These are phyloP conservation scores for Tetrapisispora pingtungensis DNA, from an alignment of 805 yeast species.

Conservation along the genomic window DNA sequence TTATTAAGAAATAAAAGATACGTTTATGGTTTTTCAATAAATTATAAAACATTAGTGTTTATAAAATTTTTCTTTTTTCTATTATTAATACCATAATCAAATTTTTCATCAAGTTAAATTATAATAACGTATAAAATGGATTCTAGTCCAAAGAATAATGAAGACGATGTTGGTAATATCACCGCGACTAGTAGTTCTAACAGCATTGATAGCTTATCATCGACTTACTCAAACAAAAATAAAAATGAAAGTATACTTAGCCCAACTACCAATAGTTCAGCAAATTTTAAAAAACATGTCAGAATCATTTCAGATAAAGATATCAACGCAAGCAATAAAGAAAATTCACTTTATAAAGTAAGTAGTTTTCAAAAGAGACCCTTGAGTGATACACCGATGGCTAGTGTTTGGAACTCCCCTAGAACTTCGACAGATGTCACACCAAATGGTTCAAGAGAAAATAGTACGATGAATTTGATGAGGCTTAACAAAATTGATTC, in stretches of 20 bases:
- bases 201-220: not conserved
- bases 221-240: not conserved
- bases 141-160: not conserved
- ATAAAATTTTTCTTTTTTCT: no score
- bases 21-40: no score
- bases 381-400: slow-evolving; percentile 62
- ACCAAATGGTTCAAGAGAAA: slow-evolving; percentile 15
- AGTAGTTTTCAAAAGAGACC: slow-evolving; percentile 67
- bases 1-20: no score
- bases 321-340: slow-evolving; percentile 3
- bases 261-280: not conserved
- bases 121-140: no score
- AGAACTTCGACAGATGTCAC: slow-evolving; percentile 26
- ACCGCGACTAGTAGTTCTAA: not conserved
- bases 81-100: no score
- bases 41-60: no score
- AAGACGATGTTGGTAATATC: not conserved
- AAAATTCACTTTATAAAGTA: slow-evolving; percentile 3
- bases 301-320: slow-evolving; percentile 8
- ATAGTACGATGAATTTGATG: slow-evolving; percentile 10
- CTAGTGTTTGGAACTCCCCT: slow-evolving; percentile 50
- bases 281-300: slow-evolving; percentile 9
- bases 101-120: no score
- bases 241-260: no score
- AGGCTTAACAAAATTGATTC: slow-evolving; percentile 1